Percentiles rank a stretch among this genome's conserved stretches.
phyloP scores from a whole-genome alignment of 768 basidiomycete species.

The Rhodotorula graminis region DNA sequence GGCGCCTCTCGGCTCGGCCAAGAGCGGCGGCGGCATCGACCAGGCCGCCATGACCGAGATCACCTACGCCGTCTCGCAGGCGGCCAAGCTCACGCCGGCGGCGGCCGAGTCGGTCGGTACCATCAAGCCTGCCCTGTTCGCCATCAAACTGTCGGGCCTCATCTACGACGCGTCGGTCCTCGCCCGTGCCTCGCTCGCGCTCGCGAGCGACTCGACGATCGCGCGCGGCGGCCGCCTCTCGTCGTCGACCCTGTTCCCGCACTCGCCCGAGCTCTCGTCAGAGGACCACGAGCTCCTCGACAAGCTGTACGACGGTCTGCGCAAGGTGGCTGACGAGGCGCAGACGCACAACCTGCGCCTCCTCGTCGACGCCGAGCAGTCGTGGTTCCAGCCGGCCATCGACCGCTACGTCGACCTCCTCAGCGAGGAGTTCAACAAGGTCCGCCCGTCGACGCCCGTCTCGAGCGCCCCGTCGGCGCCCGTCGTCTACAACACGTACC shows the following conservation, averaged over 20 bases:
- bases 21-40: constrained; percentile 19
- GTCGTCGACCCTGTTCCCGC: constrained; percentile 18
- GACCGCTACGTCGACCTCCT: constrained; percentile 42
- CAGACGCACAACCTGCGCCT: constrained; percentile 38
- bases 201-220: constrained; percentile 9
- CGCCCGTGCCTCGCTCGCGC: constrained; percentile 28
- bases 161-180: constrained; percentile 34
- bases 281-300: constrained; percentile 38
- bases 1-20: constrained; percentile 21
- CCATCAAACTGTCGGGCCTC: constrained; percentile 41
- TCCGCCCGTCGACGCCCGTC: constrained; percentile 6
- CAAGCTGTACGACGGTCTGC: constrained; percentile 36
- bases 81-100: constrained; percentile 23
- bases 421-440: constrained; percentile 41
- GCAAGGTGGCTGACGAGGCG: constrained; percentile 37
- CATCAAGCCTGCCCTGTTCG: constrained; percentile 38
- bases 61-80: constrained; percentile 22
- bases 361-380: constrained; percentile 43
- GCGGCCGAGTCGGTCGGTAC: not conserved
- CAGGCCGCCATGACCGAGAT: constrained; percentile 26
- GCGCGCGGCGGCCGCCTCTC: constrained; percentile 18
- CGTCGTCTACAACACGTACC: constrained; percentile 38
- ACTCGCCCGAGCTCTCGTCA: constrained; percentile 27
- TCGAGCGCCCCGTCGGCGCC: constrained; percentile 5
- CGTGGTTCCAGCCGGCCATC: constrained; percentile 44